A percentile compares a stretch with the other conserved stretches of the same genome.
Evolutionary conservation across 2,329 filamentous ascomycete genomes (phyloP).

Genomic region (Aphanoascus verrucosus): DNA sequence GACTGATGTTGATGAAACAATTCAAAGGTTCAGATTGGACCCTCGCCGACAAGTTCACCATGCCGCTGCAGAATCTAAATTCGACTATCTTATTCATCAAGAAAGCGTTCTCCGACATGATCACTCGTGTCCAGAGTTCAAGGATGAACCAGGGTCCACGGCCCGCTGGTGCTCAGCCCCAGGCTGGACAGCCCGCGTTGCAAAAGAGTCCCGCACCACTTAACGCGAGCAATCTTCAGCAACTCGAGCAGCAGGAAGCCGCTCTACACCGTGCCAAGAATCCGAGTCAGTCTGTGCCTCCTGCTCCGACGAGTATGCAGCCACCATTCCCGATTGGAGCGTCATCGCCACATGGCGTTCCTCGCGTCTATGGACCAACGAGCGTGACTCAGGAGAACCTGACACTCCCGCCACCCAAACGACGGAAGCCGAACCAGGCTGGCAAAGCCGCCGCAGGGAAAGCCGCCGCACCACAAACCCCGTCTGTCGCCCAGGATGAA

Average conservation of each 20-base stretch:
- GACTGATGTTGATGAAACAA: conserved; percentile 37
- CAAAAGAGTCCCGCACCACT: conserved; percentile 26
- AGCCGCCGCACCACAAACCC: conserved; percentile 16
- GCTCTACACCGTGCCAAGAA: conserved; percentile 29
- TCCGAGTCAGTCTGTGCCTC: conserved; percentile 30
- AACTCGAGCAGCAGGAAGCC: conserved; percentile 36
- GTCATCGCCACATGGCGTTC: conserved; percentile 47
- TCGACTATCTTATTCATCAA: conserved; percentile 31
- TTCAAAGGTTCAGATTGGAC: conserved; percentile 35
- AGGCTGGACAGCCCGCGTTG: conserved; percentile 17
- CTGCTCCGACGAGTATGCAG: conserved; percentile 41
- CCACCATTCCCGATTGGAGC: conserved; percentile 43
- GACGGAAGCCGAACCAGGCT: conserved; percentile 43
- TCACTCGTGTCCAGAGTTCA: conserved; percentile 23
- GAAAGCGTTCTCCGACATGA: conserved; percentile 33
- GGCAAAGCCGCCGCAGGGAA: conserved; percentile 17
- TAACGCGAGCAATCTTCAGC: conserved; percentile 40
- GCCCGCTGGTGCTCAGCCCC: conserved; percentile 18
- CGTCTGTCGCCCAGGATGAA: conserved; percentile 21
- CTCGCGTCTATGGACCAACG: conserved; percentile 44
- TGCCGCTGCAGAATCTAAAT: conserved; percentile 32
- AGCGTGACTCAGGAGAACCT: conserved; percentile 47
- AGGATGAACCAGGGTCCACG: conserved; percentile 16
- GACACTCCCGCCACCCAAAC: conserved; percentile 48
- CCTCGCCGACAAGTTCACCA: conserved; percentile 37